Evolutionary conservation across 2,329 filamentous ascomycete genomes (phyloP).

Genomic region (Akanthomyces muscarius): DNA sequence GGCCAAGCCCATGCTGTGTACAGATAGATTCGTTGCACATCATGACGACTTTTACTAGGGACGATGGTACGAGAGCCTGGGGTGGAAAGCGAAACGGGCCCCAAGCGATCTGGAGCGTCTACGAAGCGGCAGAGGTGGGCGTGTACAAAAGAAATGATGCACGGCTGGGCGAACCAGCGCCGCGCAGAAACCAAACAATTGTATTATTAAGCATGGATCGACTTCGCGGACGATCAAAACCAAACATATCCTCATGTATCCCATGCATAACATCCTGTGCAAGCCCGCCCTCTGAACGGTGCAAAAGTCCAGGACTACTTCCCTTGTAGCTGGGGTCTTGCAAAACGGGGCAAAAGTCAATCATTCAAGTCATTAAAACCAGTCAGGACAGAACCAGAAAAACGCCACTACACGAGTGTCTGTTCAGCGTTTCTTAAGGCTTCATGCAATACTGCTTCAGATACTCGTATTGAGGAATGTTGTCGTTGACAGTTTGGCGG

Average conservation of each 20-base stretch:
- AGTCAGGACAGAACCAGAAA: not conserved
- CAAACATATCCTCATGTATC: conserved; percentile 1
- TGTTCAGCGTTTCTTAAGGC: not conserved
- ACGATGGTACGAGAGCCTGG: too few species aligned
- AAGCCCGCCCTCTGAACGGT: not conserved
- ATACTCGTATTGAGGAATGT: conserved; percentile 73
- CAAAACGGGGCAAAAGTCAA: not conserved
- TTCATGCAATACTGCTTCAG: conserved; percentile 62
- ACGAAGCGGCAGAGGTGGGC: not conserved
- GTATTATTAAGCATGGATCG: conserved; percentile 10
- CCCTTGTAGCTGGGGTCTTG: not conserved
- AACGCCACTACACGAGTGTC: not conserved
- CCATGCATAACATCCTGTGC: not conserved
- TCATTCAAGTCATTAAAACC: conserved; percentile 10
- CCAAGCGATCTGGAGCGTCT: not conserved
- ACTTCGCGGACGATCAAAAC: not conserved
- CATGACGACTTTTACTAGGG: not conserved
- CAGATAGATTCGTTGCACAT: not conserved
- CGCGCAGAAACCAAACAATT: conserved; percentile 12
- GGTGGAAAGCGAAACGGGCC: not conserved
- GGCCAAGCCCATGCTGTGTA: not conserved
- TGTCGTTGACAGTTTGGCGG: conserved; percentile 65
- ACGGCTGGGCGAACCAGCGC: conserved; percentile 12
- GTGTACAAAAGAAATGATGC: conserved; percentile 13
- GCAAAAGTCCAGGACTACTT: not conserved